Evolutionary conservation across 192 early-diverging fungal species (phyloP), one percentile per base, ranked within the genome.

Genomic region (Endogone sp.): DNA sequence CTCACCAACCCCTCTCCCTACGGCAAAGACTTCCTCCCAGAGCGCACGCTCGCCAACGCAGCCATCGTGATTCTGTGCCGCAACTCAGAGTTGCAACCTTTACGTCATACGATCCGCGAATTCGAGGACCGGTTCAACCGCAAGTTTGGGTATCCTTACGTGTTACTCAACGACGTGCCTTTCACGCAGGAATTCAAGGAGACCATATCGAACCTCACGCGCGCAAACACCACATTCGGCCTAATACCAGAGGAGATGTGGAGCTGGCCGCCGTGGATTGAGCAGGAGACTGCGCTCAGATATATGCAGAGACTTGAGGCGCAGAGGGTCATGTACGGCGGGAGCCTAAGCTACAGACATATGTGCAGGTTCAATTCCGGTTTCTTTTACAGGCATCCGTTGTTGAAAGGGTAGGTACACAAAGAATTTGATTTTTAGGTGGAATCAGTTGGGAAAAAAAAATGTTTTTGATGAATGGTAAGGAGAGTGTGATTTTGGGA

Each of bases 231-330:
- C 3, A 67, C 54, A 29, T 75, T 66, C 73, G 85, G 87, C 3
- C 54, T 58, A 24, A 69, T 87, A 3, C 56, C 71, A 13, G 84
- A 89, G 44, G 78, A 86, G 60, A 83, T 86, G 66, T 95, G 94
- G 94, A 82, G 82, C 44, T 86, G 88, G 49, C 94, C 94, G 2
- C 68, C 65, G 13, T 91, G 87, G 81, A 93, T 96, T 72, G 81
- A 92, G 75, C 63, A 82, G 75, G 76, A 76, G 75, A 87, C 78
- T 30, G 89, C 91, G 24, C 81, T 73, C 2, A 67, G 84, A 28
- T 73, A 74, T n/a, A 79, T 88, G 25, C 37, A 79, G 54, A 72
- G 86, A 28, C 88, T 93, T 84, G 76, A 76, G 13, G 74, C 72
- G 0, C 74, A 82, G 2, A 67, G 81, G 20, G 84, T 94, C 10